Conservation (phyloP, 2,329 filamentous ascomycete genomes). For the Monosporascus sp. region DNA sequence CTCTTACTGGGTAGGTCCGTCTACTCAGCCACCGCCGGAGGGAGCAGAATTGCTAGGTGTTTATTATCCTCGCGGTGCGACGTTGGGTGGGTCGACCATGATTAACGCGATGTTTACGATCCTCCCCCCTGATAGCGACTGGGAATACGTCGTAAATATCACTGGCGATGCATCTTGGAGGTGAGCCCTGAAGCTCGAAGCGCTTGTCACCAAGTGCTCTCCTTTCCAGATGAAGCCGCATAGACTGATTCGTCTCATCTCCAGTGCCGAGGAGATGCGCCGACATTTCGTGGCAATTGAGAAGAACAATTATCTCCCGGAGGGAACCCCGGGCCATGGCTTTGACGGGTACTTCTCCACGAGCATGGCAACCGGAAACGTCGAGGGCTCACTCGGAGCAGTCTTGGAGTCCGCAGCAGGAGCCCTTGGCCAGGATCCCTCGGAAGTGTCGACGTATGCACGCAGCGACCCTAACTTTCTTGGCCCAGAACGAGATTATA, state of each 20-base stretch:
- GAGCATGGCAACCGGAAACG: neutral
- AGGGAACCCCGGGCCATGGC: constrained; percentile 11
- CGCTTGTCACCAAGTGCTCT: neutral
- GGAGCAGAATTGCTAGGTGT: constrained; percentile 20
- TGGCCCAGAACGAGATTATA: constrained; percentile 7
- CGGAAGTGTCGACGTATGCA: constrained; percentile 6
- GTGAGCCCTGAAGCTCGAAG: constrained; percentile 3
- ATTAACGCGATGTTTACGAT: constrained; percentile 10
- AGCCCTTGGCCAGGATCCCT: constrained; percentile 3
- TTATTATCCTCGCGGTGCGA: constrained; percentile 22
- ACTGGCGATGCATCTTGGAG: constrained; percentile 16
- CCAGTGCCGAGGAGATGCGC: constrained; percentile 11
- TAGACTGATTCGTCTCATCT: neutral
- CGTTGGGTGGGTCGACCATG: constrained; percentile 21
- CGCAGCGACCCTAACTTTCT: constrained; percentile 10
- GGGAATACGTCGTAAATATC: constrained; percentile 16
- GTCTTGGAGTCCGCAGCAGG: neutral
- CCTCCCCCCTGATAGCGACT: constrained; percentile 15
- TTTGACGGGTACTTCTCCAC: constrained; percentile 13
- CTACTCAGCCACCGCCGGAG: constrained; percentile 10
- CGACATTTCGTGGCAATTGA: constrained; percentile 11
- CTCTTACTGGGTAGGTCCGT: constrained; percentile 12
- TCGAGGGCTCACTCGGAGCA: neutral
- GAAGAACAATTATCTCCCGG: constrained; percentile 15
- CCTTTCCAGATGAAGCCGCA: neutral